These are phyloP conservation scores for Chalciporus piperatus DNA, from an alignment of 768 basidiomycete species.

Conservation along the genomic window DNA sequence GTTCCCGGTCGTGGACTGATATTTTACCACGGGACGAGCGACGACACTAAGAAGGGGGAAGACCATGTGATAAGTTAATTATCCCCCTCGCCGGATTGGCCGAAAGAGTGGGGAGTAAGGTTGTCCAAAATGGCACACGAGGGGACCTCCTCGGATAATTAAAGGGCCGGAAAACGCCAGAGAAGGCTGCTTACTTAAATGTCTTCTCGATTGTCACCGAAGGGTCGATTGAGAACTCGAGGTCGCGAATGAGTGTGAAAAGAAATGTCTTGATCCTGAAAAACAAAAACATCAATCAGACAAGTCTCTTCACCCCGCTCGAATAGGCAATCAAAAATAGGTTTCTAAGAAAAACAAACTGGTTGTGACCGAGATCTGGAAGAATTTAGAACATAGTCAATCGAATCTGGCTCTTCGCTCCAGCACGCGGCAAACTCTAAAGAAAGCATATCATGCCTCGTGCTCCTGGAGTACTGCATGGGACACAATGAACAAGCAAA, in stretches of 20 bases:
- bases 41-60: constrained; percentile 38
- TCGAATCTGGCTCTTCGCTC: constrained; percentile 1
- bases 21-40: constrained; percentile 57
- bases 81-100: constrained; percentile 5
- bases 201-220: constrained; percentile 59
- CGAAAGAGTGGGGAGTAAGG: constrained; percentile 5
- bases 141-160: constrained; percentile 20
- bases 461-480: constrained; percentile 4
- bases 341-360: neutral
- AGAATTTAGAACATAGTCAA: constrained; percentile 3
- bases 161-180: constrained; percentile 20
- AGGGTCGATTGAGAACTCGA: constrained; percentile 52
- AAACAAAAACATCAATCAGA: constrained; percentile 21
- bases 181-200: constrained; percentile 47
- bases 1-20: constrained; percentile 50
- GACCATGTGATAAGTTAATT: constrained; percentile 17
- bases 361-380: neutral
- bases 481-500: constrained; percentile 7
- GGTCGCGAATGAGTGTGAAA: constrained; percentile 54
- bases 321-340: constrained; percentile 3
- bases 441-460: constrained; percentile 18
- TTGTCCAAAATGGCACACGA: constrained; percentile 17
- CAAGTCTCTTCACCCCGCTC: neutral
- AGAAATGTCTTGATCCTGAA: constrained; percentile 62
- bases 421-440: constrained; percentile 17